A percentile compares a stretch with the other conserved stretches of the same genome.
Conservation (phyloP, 2,329 filamentous ascomycete genomes). For the Phyllosticta citrichinensis region DNA sequence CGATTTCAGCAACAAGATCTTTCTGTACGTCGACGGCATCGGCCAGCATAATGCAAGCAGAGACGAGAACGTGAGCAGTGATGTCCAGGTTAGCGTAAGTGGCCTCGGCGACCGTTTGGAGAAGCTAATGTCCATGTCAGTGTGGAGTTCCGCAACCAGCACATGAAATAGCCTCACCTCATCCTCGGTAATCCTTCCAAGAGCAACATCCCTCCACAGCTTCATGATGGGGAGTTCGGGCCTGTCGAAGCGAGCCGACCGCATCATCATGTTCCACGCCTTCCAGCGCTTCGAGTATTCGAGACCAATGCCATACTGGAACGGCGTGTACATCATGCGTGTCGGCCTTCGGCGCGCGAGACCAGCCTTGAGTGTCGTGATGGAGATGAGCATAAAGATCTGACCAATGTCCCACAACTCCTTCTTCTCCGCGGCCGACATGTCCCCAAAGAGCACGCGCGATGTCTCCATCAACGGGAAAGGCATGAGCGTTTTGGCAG, state of each 20-base stretch:
- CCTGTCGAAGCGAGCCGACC: not conserved
- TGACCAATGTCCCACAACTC: constrained; percentile 8
- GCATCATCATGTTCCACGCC: not conserved
- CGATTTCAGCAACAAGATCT: constrained; percentile 5
- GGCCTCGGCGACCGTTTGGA: constrained; percentile 10
- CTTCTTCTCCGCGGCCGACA: constrained; percentile 1
- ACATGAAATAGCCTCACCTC: not conserved
- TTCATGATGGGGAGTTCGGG: not conserved
- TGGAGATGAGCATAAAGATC: not conserved
- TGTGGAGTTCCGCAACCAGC: not conserved
- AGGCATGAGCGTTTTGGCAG: constrained; percentile 2
- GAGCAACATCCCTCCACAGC: not conserved
- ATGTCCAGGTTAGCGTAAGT: constrained; percentile 9
- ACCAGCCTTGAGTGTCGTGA: not conserved
- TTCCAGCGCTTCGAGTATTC: not conserved
- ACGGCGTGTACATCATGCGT: not conserved
- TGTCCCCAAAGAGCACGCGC: constrained; percentile 1
- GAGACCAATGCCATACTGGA: not conserved
- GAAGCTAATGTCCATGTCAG: constrained; percentile 1
- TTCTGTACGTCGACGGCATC: constrained; percentile 3
- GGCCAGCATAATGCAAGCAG: constrained; percentile 6
- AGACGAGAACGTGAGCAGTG: constrained; percentile 5
- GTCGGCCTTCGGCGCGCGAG: not conserved
- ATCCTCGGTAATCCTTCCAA: not conserved
- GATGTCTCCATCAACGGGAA: constrained; percentile 8